phyloP scores from a whole-genome alignment of 805 yeast genomes.

The Kazachstania africana region DNA sequence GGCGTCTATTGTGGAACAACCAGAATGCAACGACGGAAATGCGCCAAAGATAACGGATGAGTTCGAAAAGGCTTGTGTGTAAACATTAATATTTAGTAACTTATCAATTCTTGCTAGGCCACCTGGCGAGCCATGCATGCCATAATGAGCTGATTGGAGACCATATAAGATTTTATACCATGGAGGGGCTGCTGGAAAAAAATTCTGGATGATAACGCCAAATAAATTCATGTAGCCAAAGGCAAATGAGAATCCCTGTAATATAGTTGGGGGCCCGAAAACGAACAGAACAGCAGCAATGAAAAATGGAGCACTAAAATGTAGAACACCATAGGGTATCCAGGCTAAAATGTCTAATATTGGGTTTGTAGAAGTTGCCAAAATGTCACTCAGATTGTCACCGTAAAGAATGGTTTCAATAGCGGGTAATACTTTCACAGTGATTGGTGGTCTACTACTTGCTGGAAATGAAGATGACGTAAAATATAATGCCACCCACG shows the following conservation, averaged over 20 bases:
- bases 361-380: constrained; percentile 59
- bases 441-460: constrained; percentile 73
- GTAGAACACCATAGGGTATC: constrained; percentile 89
- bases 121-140: constrained; percentile 91
- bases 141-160: constrained; percentile 77
- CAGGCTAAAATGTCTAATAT: constrained; percentile 78
- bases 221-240: constrained; percentile 88
- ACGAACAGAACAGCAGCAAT: constrained; percentile 67
- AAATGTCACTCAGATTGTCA: constrained; percentile 72
- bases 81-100: constrained; percentile 68
- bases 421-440: constrained; percentile 80
- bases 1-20: constrained; percentile 89
- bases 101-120: constrained; percentile 82
- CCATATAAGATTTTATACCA: constrained; percentile 88
- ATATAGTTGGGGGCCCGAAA: constrained; percentile 83
- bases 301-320: constrained; percentile 82
- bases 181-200: constrained; percentile 93
- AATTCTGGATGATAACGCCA: constrained; percentile 73
- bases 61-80: constrained; percentile 69
- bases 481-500: constrained; percentile 80
- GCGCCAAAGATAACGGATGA: constrained; percentile 95
- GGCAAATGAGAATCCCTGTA: constrained; percentile 79
- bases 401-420: constrained; percentile 88
- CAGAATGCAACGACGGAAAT: constrained; percentile 78
- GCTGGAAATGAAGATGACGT: constrained; percentile 65